phyloP scores from a whole-genome alignment of 2,329 filamentous ascomycete species.

The Sporothrix variecibatus region DNA sequence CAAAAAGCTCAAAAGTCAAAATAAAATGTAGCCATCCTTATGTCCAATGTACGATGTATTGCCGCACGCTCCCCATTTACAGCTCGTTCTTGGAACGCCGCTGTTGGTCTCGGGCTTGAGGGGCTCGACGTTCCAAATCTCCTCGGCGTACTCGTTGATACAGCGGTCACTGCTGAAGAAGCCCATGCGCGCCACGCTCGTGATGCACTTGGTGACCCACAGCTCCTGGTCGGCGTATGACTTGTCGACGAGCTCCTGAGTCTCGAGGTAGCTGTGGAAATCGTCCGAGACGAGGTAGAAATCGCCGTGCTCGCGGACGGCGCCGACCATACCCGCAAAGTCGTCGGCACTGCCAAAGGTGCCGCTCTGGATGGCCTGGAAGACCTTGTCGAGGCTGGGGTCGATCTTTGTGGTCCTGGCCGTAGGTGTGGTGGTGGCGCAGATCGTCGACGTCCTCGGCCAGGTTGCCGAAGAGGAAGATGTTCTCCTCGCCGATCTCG shows the following conservation, averaged over 20 bases:
- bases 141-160: constrained; percentile 96
- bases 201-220: constrained; percentile 90
- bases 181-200: constrained; percentile 87
- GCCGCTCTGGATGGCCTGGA: constrained; percentile 75
- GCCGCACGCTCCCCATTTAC: background rate
- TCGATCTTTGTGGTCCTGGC: constrained; percentile 74
- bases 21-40: background rate
- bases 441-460: constrained; percentile 96
- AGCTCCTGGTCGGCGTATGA: constrained; percentile 89
- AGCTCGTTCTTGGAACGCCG: constrained; percentile 25
- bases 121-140: constrained; percentile 96
- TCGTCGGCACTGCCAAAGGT: constrained; percentile 77
- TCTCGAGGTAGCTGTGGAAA: constrained; percentile 92
- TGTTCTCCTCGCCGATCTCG: constrained; percentile 94
- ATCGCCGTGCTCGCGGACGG: constrained; percentile 89
- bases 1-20: background rate
- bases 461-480: constrained; percentile 96
- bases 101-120: constrained; percentile 49
- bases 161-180: constrained; percentile 96
- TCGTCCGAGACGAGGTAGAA: constrained; percentile 98
- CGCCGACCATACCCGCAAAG: constrained; percentile 80
- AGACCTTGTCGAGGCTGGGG: constrained; percentile 75
- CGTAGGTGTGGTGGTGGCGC: constrained; percentile 85
- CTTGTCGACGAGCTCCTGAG: constrained; percentile 87
- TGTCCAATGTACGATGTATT: background rate